A percentile compares a stretch with the other conserved stretches of the same genome.
These are phyloP conservation scores for Petasospora fabianii DNA, from an alignment of 1,139 yeast species.

Conservation along the genomic window DNA sequence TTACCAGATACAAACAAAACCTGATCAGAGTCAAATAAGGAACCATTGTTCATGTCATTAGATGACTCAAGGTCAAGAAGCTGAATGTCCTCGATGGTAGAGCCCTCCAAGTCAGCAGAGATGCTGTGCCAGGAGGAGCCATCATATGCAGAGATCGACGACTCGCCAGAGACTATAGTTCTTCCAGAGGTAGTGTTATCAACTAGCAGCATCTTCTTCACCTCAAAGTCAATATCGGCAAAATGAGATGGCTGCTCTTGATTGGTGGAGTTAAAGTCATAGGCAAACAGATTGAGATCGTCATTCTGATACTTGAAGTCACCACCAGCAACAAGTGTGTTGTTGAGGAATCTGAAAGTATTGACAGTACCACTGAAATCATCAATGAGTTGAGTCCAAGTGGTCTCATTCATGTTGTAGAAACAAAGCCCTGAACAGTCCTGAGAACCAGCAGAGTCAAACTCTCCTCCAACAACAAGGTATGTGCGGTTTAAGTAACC, in stretches of 20 bases:
- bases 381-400: slow-evolving; percentile 51
- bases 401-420: slow-evolving; percentile 52
- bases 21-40: slow-evolving; percentile 33
- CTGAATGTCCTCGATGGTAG: slow-evolving; percentile 30
- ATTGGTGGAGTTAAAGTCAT: slow-evolving; percentile 41
- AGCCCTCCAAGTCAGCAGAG: slow-evolving; percentile 12
- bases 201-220: slow-evolving; percentile 46
- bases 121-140: slow-evolving; percentile 44
- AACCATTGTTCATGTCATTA: slow-evolving; percentile 31
- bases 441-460: slow-evolving; percentile 55
- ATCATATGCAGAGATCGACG: slow-evolving; percentile 47
- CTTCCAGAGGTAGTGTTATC: slow-evolving; percentile 47
- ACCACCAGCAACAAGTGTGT: slow-evolving; percentile 59
- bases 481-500: slow-evolving; percentile 38
- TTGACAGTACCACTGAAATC: slow-evolving; percentile 52
- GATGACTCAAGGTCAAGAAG: slow-evolving; percentile 30
- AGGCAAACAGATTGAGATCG: slow-evolving; percentile 43
- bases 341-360: slow-evolving; percentile 49
- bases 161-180: slow-evolving; percentile 53
- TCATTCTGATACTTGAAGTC: slow-evolving; percentile 43
- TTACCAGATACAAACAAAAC: slow-evolving; percentile 62
- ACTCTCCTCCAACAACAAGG: slow-evolving; percentile 75
- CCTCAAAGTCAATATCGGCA: slow-evolving; percentile 36
- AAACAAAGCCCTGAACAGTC: slow-evolving; percentile 65
- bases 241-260: slow-evolving; percentile 22